Conservation (phyloP, 768 basidiomycete genomes). For the Tubosaeta brunneosetosa region DNA sequence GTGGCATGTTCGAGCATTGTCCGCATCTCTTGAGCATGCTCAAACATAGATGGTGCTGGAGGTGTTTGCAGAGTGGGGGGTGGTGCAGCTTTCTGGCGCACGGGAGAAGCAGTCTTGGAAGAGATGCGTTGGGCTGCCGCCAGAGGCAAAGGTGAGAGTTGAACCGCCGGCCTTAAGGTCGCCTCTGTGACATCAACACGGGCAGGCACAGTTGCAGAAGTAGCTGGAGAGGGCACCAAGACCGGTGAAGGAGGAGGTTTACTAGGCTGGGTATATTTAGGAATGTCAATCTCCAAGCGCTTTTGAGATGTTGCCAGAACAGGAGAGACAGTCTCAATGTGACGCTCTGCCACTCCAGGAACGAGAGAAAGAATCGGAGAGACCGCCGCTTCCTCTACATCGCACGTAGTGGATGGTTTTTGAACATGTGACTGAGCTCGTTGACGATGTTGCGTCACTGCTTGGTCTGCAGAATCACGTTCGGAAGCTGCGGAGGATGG, state of each 20-base stretch:
- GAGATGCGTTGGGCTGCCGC: constrained; percentile 9
- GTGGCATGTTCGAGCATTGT: constrained; percentile 63
- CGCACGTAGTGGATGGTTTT: constrained; percentile 17
- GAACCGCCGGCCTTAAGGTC: not conserved
- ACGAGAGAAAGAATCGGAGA: constrained; percentile 6
- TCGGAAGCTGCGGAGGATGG: constrained; percentile 44
- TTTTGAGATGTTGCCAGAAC: constrained; percentile 5
- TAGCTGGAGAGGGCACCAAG: constrained; percentile 1
- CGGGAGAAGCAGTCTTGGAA: constrained; percentile 9
- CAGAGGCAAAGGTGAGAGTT: constrained; percentile 2
- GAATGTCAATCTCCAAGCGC: constrained; percentile 3
- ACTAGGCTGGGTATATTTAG: constrained; percentile 2
- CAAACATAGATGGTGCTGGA: constrained; percentile 30
- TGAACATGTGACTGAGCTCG: constrained; percentile 27
- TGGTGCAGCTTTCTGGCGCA: constrained; percentile 6
- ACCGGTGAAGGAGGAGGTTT: constrained; percentile 4
- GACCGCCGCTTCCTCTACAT: constrained; percentile 7
- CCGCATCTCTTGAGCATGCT: constrained; percentile 62
- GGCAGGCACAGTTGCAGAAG: constrained; percentile 1
- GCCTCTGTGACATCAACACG: constrained; percentile 1
- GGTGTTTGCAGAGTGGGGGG: constrained; percentile 15
- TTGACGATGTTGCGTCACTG: constrained; percentile 16
- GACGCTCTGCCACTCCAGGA: constrained; percentile 3
- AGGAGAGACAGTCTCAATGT: not conserved
- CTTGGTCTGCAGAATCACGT: constrained; percentile 19